Conservation (phyloP, 441 rosid species). For the Corymbia calophylla region DNA sequence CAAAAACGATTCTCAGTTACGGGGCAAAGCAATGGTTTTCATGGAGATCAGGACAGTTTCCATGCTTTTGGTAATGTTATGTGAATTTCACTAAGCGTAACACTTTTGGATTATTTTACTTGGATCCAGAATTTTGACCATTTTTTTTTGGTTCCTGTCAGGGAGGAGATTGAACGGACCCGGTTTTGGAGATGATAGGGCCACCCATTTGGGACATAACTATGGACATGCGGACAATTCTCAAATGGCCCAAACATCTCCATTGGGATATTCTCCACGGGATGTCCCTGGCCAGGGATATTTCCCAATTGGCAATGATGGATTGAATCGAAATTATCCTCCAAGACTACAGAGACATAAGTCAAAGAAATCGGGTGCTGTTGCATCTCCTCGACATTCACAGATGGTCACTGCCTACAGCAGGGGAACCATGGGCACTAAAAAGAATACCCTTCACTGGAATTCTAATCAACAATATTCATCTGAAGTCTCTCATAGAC, state of each 20-base stretch:
- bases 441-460: constrained; percentile 37
- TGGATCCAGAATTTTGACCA: not conserved
- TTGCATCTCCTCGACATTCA: constrained; percentile 18
- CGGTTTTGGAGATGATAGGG: constrained; percentile 63
- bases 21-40: constrained; percentile 32
- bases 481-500: constrained; percentile 27
- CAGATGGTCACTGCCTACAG: constrained; percentile 19
- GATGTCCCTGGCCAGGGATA: constrained; percentile 31
- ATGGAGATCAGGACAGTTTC: constrained; percentile 54
- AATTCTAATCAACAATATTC: constrained; percentile 28
- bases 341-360: constrained; percentile 43
- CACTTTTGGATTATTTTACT: not conserved
- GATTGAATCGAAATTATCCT: constrained; percentile 33
- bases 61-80: constrained; percentile 35
- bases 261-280: constrained; percentile 49
- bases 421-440: constrained; percentile 35
- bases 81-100: not conserved
- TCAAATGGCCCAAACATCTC: constrained; percentile 40
- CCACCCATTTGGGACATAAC: constrained; percentile 37
- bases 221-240: constrained; percentile 53
- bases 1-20: constrained; percentile 63
- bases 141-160: constrained; percentile 1
- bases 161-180: constrained; percentile 74
- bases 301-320: constrained; percentile 38
- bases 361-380: constrained; percentile 34